phyloP scores from a whole-genome alignment of 2,329 filamentous ascomycete genomes.

The Colletotrichum plurivorum region DNA sequence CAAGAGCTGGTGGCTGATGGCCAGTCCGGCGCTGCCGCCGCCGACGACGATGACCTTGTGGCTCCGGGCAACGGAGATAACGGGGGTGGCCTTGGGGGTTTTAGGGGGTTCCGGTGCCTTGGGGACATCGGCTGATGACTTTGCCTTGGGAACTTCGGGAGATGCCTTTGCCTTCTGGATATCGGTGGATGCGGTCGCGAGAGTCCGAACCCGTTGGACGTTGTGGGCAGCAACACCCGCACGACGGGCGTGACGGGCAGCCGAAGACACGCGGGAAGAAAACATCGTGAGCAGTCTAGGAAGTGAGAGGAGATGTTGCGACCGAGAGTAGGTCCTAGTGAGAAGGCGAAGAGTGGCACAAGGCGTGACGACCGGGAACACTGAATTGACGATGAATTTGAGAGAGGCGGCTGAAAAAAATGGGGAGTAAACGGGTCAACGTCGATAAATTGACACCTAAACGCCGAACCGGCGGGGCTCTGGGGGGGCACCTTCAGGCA shows the following conservation, averaged over 20 bases:
- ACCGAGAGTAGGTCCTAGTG: not conserved
- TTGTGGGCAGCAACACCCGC: slow-evolving; percentile 10
- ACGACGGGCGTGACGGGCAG: slow-evolving; percentile 37
- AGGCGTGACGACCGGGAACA: not conserved
- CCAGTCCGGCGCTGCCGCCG: slow-evolving; percentile 75
- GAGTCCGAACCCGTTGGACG: slow-evolving; percentile 14
- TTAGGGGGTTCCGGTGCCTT: too few species aligned
- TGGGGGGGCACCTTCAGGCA: too few species aligned
- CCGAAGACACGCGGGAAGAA: slow-evolving; percentile 40
- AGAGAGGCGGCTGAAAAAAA: not conserved
- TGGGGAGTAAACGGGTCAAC: too few species aligned
- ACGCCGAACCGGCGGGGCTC: too few species aligned
- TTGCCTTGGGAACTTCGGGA: too few species aligned
- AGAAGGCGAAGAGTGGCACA: not conserved
- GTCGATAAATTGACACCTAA: too few species aligned
- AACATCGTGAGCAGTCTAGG: slow-evolving; percentile 42
- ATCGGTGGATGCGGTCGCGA: slow-evolving; percentile 36
- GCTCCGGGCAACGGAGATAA: slow-evolving; percentile 14
- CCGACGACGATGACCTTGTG: slow-evolving; percentile 79
- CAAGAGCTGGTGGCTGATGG: slow-evolving; percentile 78
- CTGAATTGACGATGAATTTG: not conserved
- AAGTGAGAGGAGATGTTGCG: not conserved
- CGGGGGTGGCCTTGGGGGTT: not conserved
- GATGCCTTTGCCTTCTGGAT: too few species aligned
- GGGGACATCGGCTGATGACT: too few species aligned